Percentiles rank a stretch among this genome's conserved stretches.
Evolutionary conservation across 495 filamentous ascomycete species (phyloP).

Genomic region (Neurospora sp.): DNA sequence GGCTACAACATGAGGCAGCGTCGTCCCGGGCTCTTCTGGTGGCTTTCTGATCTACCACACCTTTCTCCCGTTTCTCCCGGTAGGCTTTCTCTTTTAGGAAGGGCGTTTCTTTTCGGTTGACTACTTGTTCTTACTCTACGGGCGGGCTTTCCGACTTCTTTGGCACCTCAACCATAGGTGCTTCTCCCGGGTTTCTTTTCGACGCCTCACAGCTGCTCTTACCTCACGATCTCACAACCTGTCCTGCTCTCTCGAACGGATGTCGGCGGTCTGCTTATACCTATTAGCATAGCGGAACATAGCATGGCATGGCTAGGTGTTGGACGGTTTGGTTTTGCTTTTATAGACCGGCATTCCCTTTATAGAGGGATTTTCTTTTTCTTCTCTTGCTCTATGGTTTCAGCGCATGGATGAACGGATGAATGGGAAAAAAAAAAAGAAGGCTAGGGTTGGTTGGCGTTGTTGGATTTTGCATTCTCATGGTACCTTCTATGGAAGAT

Average conservation of each 20-base stretch:
- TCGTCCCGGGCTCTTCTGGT: neutral
- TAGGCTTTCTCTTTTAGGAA: neutral
- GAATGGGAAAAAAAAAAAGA: neutral
- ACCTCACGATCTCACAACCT: neutral
- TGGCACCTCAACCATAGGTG: neutral
- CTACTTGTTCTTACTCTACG: neutral
- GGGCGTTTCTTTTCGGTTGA: neutral
- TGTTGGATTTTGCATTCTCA: neutral
- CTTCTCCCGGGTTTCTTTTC: neutral
- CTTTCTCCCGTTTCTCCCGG: neutral
- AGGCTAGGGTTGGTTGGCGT: neutral
- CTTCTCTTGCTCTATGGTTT: neutral
- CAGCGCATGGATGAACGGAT: neutral
- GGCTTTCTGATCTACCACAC: neutral
- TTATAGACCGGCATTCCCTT: neutral
- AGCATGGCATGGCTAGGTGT: neutral
- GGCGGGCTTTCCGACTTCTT: neutral
- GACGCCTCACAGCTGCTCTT: neutral
- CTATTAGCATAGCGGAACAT: neutral
- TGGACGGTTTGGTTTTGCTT: neutral
- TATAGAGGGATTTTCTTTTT: neutral
- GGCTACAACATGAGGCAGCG: neutral
- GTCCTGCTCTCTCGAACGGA: neutral
- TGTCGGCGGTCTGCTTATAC: neutral
- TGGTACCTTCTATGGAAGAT: neutral